phyloP scores from a whole-genome alignment of 1,284 basidiomycete species.

The Coniferiporia weirii region DNA sequence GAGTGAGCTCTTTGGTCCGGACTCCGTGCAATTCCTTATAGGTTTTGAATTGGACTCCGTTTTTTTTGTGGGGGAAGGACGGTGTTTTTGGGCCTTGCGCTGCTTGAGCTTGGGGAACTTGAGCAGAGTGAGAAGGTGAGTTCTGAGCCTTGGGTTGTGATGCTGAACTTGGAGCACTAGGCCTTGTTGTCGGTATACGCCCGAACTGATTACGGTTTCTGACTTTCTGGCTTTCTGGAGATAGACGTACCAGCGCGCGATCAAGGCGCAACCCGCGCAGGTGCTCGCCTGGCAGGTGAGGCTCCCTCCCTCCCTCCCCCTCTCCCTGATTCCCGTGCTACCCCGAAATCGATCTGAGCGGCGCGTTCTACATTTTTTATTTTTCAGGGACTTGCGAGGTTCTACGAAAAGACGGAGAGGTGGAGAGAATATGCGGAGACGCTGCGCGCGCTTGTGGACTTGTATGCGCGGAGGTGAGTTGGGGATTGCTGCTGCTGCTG shows the following conservation, averaged over 20 bases:
- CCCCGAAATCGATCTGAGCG: neutral
- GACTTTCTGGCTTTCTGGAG: slow-evolving; percentile 10
- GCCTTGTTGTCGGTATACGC: neutral
- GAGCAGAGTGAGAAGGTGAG: slow-evolving; percentile 81
- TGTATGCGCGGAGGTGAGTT: slow-evolving; percentile 54
- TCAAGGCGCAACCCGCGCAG: slow-evolving; percentile 57
- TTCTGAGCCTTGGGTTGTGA: slow-evolving; percentile 18
- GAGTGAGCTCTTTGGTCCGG: slow-evolving; percentile 30
- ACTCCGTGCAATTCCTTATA: too few species aligned
- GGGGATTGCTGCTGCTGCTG: too few species aligned
- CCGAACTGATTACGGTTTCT: neutral
- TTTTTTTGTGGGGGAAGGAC: slow-evolving; percentile 43
- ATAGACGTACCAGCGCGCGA: slow-evolving; percentile 75
- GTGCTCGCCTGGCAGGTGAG: slow-evolving; percentile 72
- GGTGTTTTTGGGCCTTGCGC: slow-evolving; percentile 77
- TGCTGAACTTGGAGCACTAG: too few species aligned
- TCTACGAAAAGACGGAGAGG: slow-evolving; percentile 59
- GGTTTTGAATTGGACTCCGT: neutral
- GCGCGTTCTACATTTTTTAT: neutral
- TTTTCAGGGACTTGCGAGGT: slow-evolving; percentile 62
- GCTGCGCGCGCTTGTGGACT: slow-evolving; percentile 46
- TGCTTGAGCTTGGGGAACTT: slow-evolving; percentile 63
- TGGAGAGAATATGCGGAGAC: slow-evolving; percentile 59
- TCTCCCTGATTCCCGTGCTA: neutral
- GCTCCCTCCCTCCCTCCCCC: slow-evolving; percentile 22